A percentile compares a stretch with the other conserved stretches of the same genome.
phyloP scores from a whole-genome alignment of 352 stramenopile species.

The Phytophthora citrophthora region DNA sequence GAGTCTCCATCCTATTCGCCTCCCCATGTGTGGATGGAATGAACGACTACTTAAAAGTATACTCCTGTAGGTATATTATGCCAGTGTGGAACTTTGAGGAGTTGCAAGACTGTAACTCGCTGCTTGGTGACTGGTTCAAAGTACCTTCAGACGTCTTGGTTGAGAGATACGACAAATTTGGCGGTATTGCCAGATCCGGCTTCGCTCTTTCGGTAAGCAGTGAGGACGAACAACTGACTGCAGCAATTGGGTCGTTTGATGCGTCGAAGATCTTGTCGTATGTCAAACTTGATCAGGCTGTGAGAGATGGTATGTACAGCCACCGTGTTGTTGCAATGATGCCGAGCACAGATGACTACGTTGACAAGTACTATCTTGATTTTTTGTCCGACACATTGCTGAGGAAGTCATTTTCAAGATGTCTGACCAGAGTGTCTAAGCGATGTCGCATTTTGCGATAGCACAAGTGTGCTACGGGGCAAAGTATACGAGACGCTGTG shows the following conservation, averaged over 20 bases:
- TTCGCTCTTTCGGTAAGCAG: neutral
- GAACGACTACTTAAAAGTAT: neutral
- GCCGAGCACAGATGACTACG: neutral
- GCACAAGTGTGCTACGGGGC: too few relatives aligned
- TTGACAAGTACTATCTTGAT: neutral
- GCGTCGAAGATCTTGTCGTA: neutral
- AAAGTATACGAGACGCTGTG: too few relatives aligned
- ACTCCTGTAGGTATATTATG: neutral
- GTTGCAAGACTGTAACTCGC: slow-evolving; percentile 5
- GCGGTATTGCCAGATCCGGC: slow-evolving; percentile 28
- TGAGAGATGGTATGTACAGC: neutral
- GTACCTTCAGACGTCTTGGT: too few relatives aligned
- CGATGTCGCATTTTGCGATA: too few relatives aligned
- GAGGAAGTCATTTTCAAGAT: neutral
- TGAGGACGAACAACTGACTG: neutral
- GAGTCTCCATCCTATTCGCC: slow-evolving; percentile 33
- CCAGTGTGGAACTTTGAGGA: neutral
- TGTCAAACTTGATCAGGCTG: neutral
- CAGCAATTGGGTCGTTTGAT: neutral
- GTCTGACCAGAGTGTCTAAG: too few relatives aligned
- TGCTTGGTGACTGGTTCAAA: neutral
- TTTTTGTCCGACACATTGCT: slow-evolving; percentile 7
- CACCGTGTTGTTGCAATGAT: slow-evolving; percentile 4
- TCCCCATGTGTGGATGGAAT: neutral
- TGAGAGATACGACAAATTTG: too few relatives aligned